These are phyloP conservation scores for Hypsizygus marmoreus DNA, from an alignment of 768 basidiomycete species.

Conservation along the genomic window DNA sequence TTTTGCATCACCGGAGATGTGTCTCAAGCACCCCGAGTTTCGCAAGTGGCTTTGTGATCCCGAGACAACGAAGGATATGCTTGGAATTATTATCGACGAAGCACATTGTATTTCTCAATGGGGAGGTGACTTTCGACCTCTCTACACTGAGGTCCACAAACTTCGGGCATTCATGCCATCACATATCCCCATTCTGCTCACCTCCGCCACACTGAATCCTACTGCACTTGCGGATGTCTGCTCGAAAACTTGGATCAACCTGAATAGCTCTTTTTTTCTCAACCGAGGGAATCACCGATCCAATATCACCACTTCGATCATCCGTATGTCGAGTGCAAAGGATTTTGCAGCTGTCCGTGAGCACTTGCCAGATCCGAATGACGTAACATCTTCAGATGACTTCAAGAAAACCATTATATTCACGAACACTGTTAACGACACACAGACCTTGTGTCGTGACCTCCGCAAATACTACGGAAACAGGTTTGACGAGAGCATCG, in stretches of 20 bases:
- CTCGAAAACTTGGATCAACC: constrained; percentile 28
- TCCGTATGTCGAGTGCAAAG: constrained; percentile 30
- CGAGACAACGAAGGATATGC: too few relatives aligned
- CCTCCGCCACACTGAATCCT: constrained; percentile 23
- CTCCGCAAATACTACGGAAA: constrained; percentile 16
- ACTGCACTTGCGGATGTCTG: constrained; percentile 16
- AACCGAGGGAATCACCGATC: constrained; percentile 39
- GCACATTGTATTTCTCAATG: constrained; percentile 39
- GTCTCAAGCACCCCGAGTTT: constrained; percentile 31
- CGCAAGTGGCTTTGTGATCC: constrained; percentile 21
- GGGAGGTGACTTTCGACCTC: constrained; percentile 35
- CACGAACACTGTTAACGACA: constrained; percentile 20
- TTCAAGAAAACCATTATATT: constrained; percentile 25
- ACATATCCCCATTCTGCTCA: constrained; percentile 20
- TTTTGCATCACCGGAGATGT: constrained; percentile 42
- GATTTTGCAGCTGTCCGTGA: constrained; percentile 17
- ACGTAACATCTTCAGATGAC: constrained; percentile 21
- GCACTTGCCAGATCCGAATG: constrained; percentile 20
- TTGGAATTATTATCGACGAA: constrained; percentile 26
- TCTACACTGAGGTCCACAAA: constrained; percentile 25
- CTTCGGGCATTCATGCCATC: constrained; percentile 29
- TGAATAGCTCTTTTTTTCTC: constrained; percentile 30
- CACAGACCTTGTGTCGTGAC: constrained; percentile 16
- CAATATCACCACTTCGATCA: constrained; percentile 29
- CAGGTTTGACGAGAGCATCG: too few relatives aligned